phyloP scores from a whole-genome alignment of 2,329 filamentous ascomycete genomes.

The Colletotrichum incanum region DNA sequence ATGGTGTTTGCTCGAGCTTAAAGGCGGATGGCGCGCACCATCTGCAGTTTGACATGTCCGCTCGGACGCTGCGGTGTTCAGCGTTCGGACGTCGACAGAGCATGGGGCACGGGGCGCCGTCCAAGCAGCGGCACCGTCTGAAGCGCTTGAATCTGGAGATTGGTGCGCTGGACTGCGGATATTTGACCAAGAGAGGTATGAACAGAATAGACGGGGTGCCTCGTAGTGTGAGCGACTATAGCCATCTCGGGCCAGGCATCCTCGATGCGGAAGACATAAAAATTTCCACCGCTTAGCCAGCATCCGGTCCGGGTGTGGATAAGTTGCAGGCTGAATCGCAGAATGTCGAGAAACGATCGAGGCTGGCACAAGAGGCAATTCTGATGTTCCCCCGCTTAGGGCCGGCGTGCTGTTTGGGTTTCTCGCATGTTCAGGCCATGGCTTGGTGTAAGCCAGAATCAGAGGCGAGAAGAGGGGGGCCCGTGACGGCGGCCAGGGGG shows the following conservation, averaged over 20 bases:
- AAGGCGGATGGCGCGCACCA: constrained; percentile 16
- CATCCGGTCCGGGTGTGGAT: neutral
- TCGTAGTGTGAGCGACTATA: neutral
- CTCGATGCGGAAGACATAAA: neutral
- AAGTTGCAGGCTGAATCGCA: neutral
- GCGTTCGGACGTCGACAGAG: constrained; percentile 22
- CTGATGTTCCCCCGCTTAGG: neutral
- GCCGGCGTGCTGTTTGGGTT: neutral
- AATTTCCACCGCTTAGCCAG: neutral
- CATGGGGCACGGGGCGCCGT: constrained; percentile 17
- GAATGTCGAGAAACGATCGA: neutral
- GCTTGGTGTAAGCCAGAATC: constrained; percentile 7
- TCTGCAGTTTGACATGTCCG: constrained; percentile 35
- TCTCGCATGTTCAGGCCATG: constrained; percentile 12
- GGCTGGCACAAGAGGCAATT: too few relatives aligned
- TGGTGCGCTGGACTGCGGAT: neutral
- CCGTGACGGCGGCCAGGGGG: constrained; percentile 9
- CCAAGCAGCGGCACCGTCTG: constrained; percentile 20
- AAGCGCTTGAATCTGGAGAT: constrained; percentile 5
- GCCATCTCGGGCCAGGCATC: neutral
- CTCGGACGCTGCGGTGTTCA: constrained; percentile 35
- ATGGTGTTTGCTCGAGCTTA: neutral
- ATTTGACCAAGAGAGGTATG: neutral
- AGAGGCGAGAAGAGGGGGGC: neutral
- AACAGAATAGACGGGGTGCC: neutral